Evolutionary conservation across 176 grass and related monocot species (phyloP), one percentile per base, ranked within the genome.

Genomic region (Puya raimondii): DNA sequence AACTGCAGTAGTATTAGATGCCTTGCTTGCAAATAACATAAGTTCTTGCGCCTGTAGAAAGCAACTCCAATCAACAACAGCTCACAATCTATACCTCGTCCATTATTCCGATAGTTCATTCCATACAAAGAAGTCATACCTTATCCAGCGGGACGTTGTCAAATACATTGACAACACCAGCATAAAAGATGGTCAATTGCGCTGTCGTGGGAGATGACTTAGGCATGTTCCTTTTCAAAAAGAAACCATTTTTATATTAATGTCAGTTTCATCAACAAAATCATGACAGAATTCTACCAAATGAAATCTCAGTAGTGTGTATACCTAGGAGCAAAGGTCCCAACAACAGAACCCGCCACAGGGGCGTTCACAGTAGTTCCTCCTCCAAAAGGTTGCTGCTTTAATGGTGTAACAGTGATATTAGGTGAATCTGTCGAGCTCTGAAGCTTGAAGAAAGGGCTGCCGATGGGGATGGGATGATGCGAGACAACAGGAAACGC

Each of bases 101-200:
- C n/a, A 6, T 15, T 18, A n/a, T 66, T 7, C 51, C 12, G n/a
- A 52, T n/a, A 66, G 42, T 15, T n/a, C 33, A 47, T 49, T 4
- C 16, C 25, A 52, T 5, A 25, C 14, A 42, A 51, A 18, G n/a
- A 74, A 15, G 2, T 0, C 15, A 42, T 82, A 93, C 94, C 89
- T 93, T 93, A 20, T 93, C 89, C 7, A 80, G 49, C 3, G 90
- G 80, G 72, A 99, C 51, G 52, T 93, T 87, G 48, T 93, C 80
- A 64, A 86, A 99, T 49, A 92, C 90, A 74, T 81, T 92, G 48
- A 99, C 94, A 58, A 75, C 75, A 50, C 94, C 90, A 10, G 82
- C 87, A 13, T 91, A 99, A 74, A 99, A 93, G 61, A 99, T 91
- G 2, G 94, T 99, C 51, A 99, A 48, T 20, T 91, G 94, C 12